Base-by-base conservation (phyloP, 1,139 yeast genomes). In the Yarrowia galli region DNA sequence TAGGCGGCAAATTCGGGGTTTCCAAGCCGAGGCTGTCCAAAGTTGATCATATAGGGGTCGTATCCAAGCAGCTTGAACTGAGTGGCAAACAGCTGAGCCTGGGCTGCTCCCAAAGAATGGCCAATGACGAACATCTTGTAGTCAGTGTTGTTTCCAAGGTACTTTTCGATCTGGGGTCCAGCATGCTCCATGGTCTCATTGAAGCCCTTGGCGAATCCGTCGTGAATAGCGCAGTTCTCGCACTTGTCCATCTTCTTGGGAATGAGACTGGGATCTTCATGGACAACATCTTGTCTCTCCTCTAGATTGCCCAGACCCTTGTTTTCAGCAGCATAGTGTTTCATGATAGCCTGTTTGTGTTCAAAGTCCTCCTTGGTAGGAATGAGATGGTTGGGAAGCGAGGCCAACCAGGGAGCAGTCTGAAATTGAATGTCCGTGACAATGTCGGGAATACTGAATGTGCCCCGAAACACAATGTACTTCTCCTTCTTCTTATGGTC, bases 101-200 rank as follows among this genome's bases (percentile, higher is more conserved):
- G 76, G 0, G 92, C 91, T 2, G 88, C 95, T 1, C 95, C 96
- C 36, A 89, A 75, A 0, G 93, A 89, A 76, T 89, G 95, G 0
- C 95, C 95, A 1, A 85, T 78, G 1, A 88, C 80, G 6, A 83
- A 81, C 18, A 88, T 71, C 49, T 80, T 76, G 73, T 86, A 88
- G 35, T 81, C 81, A 0, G 86, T 84, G 72, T 82, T 68, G 73
- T 64, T 63, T 10, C 45, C 18, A 5, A 67, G 74, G 28, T 72
- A 72, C 60, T 78, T 77, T 16, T 82, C 78, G 20, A 79, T n/a
- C 20, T 40, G 74, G 12, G 61, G 48, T 22, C 61, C 61, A 13
- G 61, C 61, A 3, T 54, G 18, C 22, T 80, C 73, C 67, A 82
- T 78, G 16, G 75, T 76, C 13, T 75, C 77, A 46, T 83, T 79